Evolutionary conservation across 257 asterid species (phyloP), one percentile per base, ranked within the genome.

Genomic region (Scutellaria minor): DNA sequence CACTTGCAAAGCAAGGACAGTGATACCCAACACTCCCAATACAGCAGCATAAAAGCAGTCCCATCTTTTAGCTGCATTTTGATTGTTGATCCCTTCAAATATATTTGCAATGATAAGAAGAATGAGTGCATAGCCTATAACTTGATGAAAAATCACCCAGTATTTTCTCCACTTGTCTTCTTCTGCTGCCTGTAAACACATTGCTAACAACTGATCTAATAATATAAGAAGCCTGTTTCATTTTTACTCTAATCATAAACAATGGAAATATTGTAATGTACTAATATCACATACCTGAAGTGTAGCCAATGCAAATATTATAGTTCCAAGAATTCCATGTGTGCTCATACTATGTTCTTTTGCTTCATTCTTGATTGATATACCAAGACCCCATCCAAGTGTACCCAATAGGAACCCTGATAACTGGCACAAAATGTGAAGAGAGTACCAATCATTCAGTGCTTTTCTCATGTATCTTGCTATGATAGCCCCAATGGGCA

Each of bases 321-420:
- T 11, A 47, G 89, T 85, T 0, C 89, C 89, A 42, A 85, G 66
- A 66, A 82, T 66, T 20, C 89, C 89, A 71, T 85, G 89, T 7
- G 75, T 74, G 66, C 71, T 78, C 78, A 80, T 60, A 0, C n/a
- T 51, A 24, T 64, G 70, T 15, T 73, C 44, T 56, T 67, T 75
- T 14, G 75, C 63, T 52, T 71, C 66, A 68, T 68, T 74, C 42
- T 61, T 78, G 20, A 85, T 27, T 9, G 75, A 65, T 7, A 85
- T 15, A 1, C 85, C 89, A 18, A 82, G 73, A 2, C 85, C 87
- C 89, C 89, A 85, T 47, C 89, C 89, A 5, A 83, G 22, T 44
- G 87, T 70, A 74, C 89, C 87, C 51, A 85, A 37, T 40, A 82
- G 24, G 57, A 73, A 82, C 9, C 87, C 87, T 24, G 81, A 74